Evolutionary conservation across 2,329 filamentous ascomycete species (phyloP).

Genomic region (Didymella sp.): DNA sequence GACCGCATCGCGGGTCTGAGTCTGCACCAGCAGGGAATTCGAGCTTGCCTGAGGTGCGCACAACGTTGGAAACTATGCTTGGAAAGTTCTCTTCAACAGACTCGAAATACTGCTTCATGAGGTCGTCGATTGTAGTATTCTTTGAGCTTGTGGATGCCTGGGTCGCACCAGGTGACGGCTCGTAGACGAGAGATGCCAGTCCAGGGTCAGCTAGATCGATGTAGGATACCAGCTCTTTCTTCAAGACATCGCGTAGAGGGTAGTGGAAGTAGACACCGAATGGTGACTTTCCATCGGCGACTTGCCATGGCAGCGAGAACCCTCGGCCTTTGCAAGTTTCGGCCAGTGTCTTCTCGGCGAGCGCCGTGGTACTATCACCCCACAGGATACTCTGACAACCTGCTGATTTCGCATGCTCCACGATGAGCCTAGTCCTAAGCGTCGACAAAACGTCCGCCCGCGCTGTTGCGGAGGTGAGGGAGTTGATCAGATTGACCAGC

Average conservation of each 20-base stretch:
- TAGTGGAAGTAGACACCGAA: constrained; percentile 72
- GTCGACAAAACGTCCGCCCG: constrained; percentile 75
- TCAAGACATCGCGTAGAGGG: constrained; percentile 83
- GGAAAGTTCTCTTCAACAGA: constrained; percentile 86
- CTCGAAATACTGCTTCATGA: constrained; percentile 88
- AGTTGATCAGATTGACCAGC: constrained; percentile 63
- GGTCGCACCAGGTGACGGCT: constrained; percentile 28
- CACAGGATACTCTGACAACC: constrained; percentile 76
- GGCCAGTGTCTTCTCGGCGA: constrained; percentile 84
- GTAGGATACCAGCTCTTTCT: constrained; percentile 78
- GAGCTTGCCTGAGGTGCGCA: constrained; percentile 87
- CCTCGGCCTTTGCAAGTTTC: constrained; percentile 93
- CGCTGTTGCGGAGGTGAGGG: constrained; percentile 76
- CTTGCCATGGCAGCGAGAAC: constrained; percentile 79
- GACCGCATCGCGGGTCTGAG: constrained; percentile 59
- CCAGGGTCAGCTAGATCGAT: constrained; percentile 61
- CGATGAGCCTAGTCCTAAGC: constrained; percentile 74
- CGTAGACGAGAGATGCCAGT: constrained; percentile 53
- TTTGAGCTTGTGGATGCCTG: constrained; percentile 66
- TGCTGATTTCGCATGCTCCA: constrained; percentile 58
- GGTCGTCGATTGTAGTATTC: constrained; percentile 85
- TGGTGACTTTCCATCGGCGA: constrained; percentile 74
- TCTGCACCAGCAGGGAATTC: constrained; percentile 53
- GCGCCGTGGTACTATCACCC: constrained; percentile 83
- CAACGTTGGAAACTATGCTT: constrained; percentile 93